A percentile compares a stretch with the other conserved stretches of the same genome.
These are phyloP conservation scores for Fusarium mexicanum DNA, from an alignment of 2,329 filamentous ascomycete genomes.

Conservation along the genomic window DNA sequence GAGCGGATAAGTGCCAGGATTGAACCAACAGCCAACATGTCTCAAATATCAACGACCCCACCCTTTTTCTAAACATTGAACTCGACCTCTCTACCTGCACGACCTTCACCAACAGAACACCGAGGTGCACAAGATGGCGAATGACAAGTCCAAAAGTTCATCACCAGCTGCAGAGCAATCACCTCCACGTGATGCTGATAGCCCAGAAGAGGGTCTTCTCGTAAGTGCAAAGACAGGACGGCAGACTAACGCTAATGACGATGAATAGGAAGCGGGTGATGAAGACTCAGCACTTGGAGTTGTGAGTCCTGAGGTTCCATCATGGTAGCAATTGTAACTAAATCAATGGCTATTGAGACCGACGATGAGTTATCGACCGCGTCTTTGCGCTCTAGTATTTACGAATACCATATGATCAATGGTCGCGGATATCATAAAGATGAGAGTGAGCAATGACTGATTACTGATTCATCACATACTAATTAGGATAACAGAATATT, in stretches of 20 bases:
- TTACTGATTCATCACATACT: accelerated
- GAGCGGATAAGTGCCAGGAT: not conserved
- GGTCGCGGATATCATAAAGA: slow-evolving; percentile 24
- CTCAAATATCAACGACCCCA: not conserved
- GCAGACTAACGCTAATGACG: accelerated
- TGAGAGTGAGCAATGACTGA: not conserved
- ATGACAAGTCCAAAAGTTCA: not conserved
- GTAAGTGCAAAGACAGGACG: not conserved
- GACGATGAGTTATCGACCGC: slow-evolving; percentile 29
- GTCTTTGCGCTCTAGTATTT: slow-evolving; percentile 24
- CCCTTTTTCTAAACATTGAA: not conserved
- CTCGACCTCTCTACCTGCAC: accelerated
- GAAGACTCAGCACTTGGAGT: slow-evolving; percentile 12
- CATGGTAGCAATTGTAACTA: too few species aligned
- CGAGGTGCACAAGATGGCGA: accelerated
- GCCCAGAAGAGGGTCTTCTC: not conserved
- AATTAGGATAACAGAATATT: slow-evolving; percentile 3
- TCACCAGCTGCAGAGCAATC: not conserved
- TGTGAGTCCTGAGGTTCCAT: not conserved
- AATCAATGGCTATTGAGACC: not conserved
- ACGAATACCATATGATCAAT: slow-evolving; percentile 22
- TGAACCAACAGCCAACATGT: too few species aligned
- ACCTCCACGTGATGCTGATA: not conserved
- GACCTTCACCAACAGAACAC: accelerated
- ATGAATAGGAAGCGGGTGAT: not conserved